Evolutionary conservation across 2,329 filamentous ascomycete species (phyloP), one percentile per base, ranked within the genome.

Genomic region (Aspergillus aculeatus): DNA sequence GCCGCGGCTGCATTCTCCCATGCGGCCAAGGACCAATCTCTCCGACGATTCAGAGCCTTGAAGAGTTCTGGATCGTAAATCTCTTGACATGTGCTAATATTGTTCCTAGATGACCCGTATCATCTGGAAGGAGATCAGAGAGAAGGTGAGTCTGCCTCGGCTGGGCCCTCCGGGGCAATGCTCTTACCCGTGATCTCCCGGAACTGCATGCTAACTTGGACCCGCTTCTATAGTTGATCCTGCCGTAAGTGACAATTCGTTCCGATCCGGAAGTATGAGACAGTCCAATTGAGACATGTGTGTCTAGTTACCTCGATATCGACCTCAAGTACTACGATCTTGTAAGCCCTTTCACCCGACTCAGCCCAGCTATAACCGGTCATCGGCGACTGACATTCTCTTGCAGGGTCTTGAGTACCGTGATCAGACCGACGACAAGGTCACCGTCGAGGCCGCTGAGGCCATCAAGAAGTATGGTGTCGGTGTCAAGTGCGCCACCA

Each of bases 401-500:
- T 38, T 47, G 63, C 58, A 84, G 75, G 95, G 95, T 63, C 86
- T 98, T 66, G 88, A 91, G 77, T 96, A 96, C 85, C 91, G 95
- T 76, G 94, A 99, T 78, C 80, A 96, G 86, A 98, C 95, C 76
- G 88, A 96, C 77, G 95, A 98, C 79, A 85, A 97, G 83, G 94
- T 99, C 80, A 99, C 95, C 64, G 78, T 93, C 69, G 95, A 98
- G 75, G 91, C 94, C 57, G 95, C 95, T 58, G 92, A 96, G 82
- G 95, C 95, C 48, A 98, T 98, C 83, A 93, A 96, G 86, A 96
- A 97, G 85, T 97, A 98, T 85, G 92, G 89, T 61, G 95, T 99
- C 57, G 95, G 94, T 79, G 92, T 99, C 82, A 99, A 99, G 85
- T 99, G 95, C 80, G 95, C 95, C 67, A 99, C 95, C 77, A 99